Percentiles rank a stretch among this genome's conserved stretches.
These are phyloP conservation scores for Malassezia nana DNA, from an alignment of 1,284 basidiomycete genomes.

Conservation along the genomic window DNA sequence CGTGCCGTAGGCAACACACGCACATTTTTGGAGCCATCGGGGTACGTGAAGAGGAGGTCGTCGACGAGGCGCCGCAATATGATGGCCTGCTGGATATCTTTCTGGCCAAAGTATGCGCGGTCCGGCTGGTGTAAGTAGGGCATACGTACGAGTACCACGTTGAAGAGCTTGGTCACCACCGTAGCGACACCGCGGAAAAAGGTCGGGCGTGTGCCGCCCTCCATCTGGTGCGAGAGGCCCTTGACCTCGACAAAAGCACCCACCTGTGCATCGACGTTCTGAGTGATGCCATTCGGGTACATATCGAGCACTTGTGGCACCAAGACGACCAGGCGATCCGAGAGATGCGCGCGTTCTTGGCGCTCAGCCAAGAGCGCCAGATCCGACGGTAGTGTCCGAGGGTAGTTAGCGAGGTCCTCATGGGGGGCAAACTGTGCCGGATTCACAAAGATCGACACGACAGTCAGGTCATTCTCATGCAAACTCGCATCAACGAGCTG, in stretches of 20 bases:
- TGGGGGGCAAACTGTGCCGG: conserved; percentile 93
- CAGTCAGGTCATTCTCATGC: conserved; percentile 68
- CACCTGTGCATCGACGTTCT: conserved; percentile 63
- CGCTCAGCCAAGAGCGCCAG: conserved; percentile 36
- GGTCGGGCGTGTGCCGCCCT: conserved; percentile 68
- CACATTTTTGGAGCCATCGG: conserved; percentile 58
- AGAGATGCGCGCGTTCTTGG: conserved; percentile 19
- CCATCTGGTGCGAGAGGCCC: conserved; percentile 73
- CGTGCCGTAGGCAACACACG: conserved; percentile 70
- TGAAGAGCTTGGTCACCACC: conserved; percentile 88
- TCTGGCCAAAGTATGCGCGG: conserved; percentile 89
- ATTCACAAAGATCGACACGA: conserved; percentile 93
- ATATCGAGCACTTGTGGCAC: conserved; percentile 50
- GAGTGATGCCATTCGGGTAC: conserved; percentile 74
- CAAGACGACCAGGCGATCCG: conserved; percentile 23
- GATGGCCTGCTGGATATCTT: conserved; percentile 92
- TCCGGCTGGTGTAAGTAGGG: conserved; percentile 59
- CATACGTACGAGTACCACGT: conserved; percentile 63
- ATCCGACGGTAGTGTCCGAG: conserved; percentile 57
- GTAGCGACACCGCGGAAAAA: conserved; percentile 96
- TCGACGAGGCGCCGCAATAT: conserved; percentile 70
- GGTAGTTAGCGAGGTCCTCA: conserved; percentile 84
- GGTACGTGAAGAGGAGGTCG: conserved; percentile 72
- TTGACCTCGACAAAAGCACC: conserved; percentile 86
- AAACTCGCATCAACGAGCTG: conserved; percentile 65